phyloP scores from a whole-genome alignment of 2,329 filamentous ascomycete species.

The Sporothrix brunneoviolacea region DNA sequence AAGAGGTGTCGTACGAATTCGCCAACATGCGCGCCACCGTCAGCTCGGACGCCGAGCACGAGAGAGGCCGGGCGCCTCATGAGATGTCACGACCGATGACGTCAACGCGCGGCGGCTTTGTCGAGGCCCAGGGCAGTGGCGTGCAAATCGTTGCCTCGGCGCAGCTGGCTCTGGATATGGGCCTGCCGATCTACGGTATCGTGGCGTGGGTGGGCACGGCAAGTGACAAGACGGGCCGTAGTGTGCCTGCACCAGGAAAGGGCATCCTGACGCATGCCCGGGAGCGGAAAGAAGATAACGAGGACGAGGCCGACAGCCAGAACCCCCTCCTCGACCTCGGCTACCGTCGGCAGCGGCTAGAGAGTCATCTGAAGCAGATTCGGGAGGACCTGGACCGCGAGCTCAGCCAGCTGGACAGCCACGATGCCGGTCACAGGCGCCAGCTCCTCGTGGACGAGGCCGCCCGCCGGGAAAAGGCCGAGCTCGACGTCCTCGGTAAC shows the following conservation, averaged over 20 bases:
- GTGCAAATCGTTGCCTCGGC: slow-evolving; percentile 98
- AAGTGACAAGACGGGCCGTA: slow-evolving; percentile 98
- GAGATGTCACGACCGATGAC: slow-evolving; percentile 98
- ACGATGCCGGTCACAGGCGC: slow-evolving; percentile 72
- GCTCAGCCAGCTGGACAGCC: slow-evolving; percentile 54
- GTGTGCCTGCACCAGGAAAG: slow-evolving; percentile 90
- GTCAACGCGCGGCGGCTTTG: slow-evolving; percentile 94
- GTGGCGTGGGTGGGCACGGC: slow-evolving; percentile 90
- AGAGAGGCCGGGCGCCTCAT: slow-evolving; percentile 84
- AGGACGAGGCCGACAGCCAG: slow-evolving; percentile 79
- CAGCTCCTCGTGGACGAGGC: slow-evolving; percentile 92
- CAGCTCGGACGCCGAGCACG: slow-evolving; percentile 94
- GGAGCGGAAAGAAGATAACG: no score
- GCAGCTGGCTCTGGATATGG: slow-evolving; percentile 93
- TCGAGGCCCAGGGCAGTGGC: slow-evolving; percentile 98
- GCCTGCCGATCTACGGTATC: slow-evolving; percentile 93
- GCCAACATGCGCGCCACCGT: slow-evolving; percentile 99
- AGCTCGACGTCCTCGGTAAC: slow-evolving; percentile 88
- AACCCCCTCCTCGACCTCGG: slow-evolving; percentile 96
- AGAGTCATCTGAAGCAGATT: slow-evolving; percentile 88
- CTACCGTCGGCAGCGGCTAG: slow-evolving; percentile 91
- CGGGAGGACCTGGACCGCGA: slow-evolving; percentile 90
- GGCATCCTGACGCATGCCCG: slow-evolving; percentile 94
- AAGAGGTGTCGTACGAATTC: slow-evolving; percentile 98
- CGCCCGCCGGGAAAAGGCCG: slow-evolving; percentile 84